Evolutionary conservation across 2,329 filamentous ascomycete species (phyloP).

Genomic region (Amauroascus niger): DNA sequence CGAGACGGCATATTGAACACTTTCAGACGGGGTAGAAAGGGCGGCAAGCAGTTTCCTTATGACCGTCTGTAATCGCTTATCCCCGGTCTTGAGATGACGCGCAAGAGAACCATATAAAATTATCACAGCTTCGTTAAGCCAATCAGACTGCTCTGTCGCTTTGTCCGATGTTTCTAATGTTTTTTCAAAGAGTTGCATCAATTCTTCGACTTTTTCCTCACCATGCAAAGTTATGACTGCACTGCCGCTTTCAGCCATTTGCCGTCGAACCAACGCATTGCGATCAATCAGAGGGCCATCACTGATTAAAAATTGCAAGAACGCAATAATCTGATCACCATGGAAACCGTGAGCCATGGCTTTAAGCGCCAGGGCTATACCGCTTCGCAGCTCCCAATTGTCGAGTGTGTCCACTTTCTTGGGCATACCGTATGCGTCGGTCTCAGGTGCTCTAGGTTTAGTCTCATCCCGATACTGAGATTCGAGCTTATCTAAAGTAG

Average conservation of each 20-base stretch:
- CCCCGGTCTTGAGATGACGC: constrained; percentile 73
- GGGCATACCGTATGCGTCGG: constrained; percentile 91
- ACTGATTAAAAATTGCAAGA: constrained; percentile 78
- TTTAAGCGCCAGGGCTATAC: constrained; percentile 77
- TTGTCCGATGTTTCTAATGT: constrained; percentile 80
- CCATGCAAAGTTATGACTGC: constrained; percentile 72
- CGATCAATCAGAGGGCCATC: constrained; percentile 78
- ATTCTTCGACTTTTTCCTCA: constrained; percentile 67
- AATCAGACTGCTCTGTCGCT: constrained; percentile 69
- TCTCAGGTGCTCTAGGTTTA: constrained; percentile 70
- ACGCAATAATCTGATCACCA: constrained; percentile 59
- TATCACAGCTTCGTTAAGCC: constrained; percentile 93
- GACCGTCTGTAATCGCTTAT: constrained; percentile 77
- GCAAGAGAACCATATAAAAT: constrained; percentile 94
- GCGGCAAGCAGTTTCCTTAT: constrained; percentile 78
- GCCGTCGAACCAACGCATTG: constrained; percentile 63
- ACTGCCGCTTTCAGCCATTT: constrained; percentile 88
- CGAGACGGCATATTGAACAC: constrained; percentile 91
- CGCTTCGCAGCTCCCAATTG: constrained; percentile 83
- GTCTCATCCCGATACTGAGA: constrained; percentile 65
- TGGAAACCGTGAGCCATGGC: constrained; percentile 65
- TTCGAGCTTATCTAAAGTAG: constrained; percentile 57
- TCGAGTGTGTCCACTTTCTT: constrained; percentile 79
- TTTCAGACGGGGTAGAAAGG: constrained; percentile 87
- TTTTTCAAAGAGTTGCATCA: constrained; percentile 87